Evolutionary conservation across 805 yeast genomes (phyloP).

Genomic region (Wickerhamiella nectarea): DNA sequence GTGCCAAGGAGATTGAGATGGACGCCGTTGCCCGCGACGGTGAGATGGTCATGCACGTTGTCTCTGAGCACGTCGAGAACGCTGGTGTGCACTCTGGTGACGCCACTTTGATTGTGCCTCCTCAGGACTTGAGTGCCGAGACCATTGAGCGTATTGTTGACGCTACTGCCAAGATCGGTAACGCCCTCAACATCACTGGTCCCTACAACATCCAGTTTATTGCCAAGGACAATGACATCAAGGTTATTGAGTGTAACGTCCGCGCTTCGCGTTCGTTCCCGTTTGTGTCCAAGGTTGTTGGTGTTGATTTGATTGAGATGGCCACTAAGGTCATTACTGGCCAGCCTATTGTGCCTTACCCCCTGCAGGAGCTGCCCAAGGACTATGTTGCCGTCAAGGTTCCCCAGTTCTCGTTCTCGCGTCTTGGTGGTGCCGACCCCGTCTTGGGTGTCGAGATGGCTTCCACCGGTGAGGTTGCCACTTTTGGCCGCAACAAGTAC

Average conservation of each 20-base stretch:
- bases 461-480: conserved; percentile 97
- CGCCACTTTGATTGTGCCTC: conserved; percentile 93
- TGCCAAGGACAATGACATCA: conserved; percentile 87
- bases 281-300: conserved; percentile 92
- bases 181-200: conserved; percentile 90
- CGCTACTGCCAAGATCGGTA: conserved; percentile 92
- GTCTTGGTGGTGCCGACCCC: conserved; percentile 96
- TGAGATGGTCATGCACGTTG: conserved; percentile 89
- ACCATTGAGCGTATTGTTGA: conserved; percentile 83
- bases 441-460: conserved; percentile 98
- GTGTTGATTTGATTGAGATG: conserved; percentile 90
- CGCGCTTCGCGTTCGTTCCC: conserved; percentile 99
- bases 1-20: conserved; percentile 96
- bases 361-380: conserved; percentile 74
- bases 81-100: conserved; percentile 99
- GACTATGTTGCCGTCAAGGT: conserved; percentile 94
- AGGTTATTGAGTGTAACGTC: conserved; percentile 96
- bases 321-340: conserved; percentile 94
- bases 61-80: conserved; percentile 95
- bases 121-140: conserved; percentile 86
- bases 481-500: conserved; percentile 89
- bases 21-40: conserved; percentile 97
- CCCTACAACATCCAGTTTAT: conserved; percentile 96
- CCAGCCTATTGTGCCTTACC: conserved; percentile 76
- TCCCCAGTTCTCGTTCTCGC: conserved; percentile 94